These are phyloP conservation scores for Neurospora sp. DNA, from an alignment of 495 filamentous ascomycete genomes.

Conservation along the genomic window DNA sequence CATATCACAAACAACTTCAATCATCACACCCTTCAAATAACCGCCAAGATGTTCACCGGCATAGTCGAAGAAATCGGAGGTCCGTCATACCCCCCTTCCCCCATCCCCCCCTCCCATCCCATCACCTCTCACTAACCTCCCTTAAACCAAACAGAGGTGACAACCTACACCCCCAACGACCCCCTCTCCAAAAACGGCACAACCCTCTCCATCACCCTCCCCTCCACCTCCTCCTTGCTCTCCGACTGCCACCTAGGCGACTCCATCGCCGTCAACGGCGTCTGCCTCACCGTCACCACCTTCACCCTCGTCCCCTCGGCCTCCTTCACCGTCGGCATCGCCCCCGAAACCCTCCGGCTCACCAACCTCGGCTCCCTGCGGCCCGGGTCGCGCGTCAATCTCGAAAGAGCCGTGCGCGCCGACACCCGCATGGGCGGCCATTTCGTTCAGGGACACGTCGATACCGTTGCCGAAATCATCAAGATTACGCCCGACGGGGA, in stretches of 20 bases:
- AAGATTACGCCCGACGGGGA: conserved; percentile 70
- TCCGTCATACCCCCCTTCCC: conserved; percentile 31
- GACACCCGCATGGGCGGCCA: conserved; percentile 84
- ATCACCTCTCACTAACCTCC: not conserved
- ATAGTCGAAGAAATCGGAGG: conserved; percentile 93
- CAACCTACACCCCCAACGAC: conserved; percentile 4
- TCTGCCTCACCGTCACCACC: conserved; percentile 77
- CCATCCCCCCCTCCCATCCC: conserved; percentile 2
- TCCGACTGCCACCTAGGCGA: conserved; percentile 78
- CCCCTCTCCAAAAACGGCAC: conserved; percentile 45
- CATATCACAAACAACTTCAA: not conserved
- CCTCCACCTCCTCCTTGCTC: conserved; percentile 58
- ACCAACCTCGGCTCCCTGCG: conserved; percentile 78
- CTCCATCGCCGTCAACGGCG: conserved; percentile 86
- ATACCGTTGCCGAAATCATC: conserved; percentile 68
- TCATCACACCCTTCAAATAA: not conserved
- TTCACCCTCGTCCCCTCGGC: conserved; percentile 42
- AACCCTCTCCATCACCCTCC: conserved; percentile 70
- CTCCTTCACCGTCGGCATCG: conserved; percentile 84
- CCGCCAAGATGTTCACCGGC: conserved; percentile 80
- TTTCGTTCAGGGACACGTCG: conserved; percentile 88
- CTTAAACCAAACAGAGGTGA: conserved; percentile 9
- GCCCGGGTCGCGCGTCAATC: conserved; percentile 56
- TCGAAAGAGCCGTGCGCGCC: conserved; percentile 84
- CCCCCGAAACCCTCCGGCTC: conserved; percentile 90